A percentile compares a stretch with the other conserved stretches of the same genome.
phyloP scores from a whole-genome alignment of 2,329 filamentous ascomycete species.

The Talaromyces pinophilus region DNA sequence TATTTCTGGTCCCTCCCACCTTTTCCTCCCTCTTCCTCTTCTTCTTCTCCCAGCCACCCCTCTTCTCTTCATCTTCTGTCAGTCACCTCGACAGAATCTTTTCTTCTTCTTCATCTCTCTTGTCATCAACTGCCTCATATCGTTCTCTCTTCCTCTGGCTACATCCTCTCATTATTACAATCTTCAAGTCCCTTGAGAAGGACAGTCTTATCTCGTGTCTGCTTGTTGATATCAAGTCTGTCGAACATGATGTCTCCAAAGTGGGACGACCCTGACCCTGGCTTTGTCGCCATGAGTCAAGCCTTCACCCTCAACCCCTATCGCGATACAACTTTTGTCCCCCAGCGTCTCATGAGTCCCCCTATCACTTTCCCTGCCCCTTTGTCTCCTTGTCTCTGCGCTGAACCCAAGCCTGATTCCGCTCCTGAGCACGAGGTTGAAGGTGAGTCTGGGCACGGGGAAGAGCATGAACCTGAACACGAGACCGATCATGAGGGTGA shows the following conservation, averaged over 20 bases:
- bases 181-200: not conserved
- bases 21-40: not conserved
- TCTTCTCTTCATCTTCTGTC: not conserved
- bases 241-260: conserved; percentile 5
- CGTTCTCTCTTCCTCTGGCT: not conserved
- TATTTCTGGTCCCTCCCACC: not conserved
- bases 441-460: not conserved
- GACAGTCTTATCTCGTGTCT: not conserved
- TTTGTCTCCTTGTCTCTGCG: not conserved
- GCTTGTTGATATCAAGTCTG: not conserved
- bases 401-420: not conserved
- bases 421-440: not conserved
- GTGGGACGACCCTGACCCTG: conserved; percentile 4
- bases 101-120: not conserved
- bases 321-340: not conserved
- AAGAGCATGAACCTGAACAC: not conserved
- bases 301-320: not conserved
- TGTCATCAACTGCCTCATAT: not conserved
- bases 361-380: not conserved
- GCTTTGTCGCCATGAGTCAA: conserved; percentile 5
- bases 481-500: not conserved
- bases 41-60: not conserved
- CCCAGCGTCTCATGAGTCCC: not conserved
- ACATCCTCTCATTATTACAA: not conserved
- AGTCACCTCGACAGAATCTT: not conserved